Evolutionary conservation across 306 rosid genomes (phyloP).

Genomic region (Astragalus membranaceus): DNA sequence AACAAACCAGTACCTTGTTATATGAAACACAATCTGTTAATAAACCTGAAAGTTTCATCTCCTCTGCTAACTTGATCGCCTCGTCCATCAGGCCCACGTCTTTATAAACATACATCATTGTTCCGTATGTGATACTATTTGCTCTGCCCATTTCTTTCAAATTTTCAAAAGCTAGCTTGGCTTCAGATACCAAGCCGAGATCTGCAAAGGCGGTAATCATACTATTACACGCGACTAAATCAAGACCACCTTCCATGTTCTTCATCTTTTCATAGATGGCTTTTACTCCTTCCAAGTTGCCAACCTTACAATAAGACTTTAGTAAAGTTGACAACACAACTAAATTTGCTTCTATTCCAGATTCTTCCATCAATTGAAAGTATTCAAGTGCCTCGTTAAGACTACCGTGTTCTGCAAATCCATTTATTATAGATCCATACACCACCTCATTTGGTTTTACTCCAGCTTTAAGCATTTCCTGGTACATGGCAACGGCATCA

Average conservation of each 20-base stretch:
- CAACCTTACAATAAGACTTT: conserved; percentile 70
- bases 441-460: conserved; percentile 68
- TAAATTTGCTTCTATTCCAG: conserved; percentile 56
- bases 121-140: conserved; percentile 59
- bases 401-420: conserved; percentile 76
- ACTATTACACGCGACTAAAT: conserved; percentile 66
- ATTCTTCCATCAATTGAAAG: conserved; percentile 55
- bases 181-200: conserved; percentile 77
- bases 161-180: conserved; percentile 52
- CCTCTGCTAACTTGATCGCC: conserved; percentile 78
- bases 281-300: conserved; percentile 58
- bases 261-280: conserved; percentile 50
- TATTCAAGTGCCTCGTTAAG: conserved; percentile 63
- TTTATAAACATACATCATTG: conserved; percentile 74
- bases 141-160: conserved; percentile 51
- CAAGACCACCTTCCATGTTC: conserved; percentile 56
- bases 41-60: conserved; percentile 71
- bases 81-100: conserved; percentile 58
- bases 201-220: conserved; percentile 68
- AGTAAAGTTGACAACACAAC: conserved; percentile 65
- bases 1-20: conserved; percentile 66
- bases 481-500: conserved; percentile 52
- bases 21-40: conserved; percentile 64
- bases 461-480: conserved; percentile 52
- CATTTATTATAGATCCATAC: conserved; percentile 78